Base-by-base conservation (phyloP, 2,329 filamentous ascomycete genomes). In the Trichophyton schoenleinii region DNA sequence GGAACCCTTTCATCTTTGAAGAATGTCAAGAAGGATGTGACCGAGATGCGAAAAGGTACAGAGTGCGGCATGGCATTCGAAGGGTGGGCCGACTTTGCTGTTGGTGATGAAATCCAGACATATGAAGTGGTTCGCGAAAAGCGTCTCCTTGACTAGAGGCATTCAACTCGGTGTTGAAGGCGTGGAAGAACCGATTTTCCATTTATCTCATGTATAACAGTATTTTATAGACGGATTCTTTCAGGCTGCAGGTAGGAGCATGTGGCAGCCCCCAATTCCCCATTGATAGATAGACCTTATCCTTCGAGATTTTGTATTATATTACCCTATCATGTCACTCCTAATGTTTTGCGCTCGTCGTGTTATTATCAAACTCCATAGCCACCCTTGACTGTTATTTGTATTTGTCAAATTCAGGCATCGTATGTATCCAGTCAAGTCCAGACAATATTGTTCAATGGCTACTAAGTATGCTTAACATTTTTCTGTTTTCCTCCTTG, bases 21-120 rank as follows among this genome's bases (percentile, higher is more conserved):
- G 77, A 88, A 95, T 69, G 84, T 88, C 72, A 96, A 97, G 80
- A 95, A 95, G 72, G 89, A 96, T 66, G 88, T 94, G 34, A 78
- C 79, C 53, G 89, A 96, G 70, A 94, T 95, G 85, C 85, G 85
- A 68, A 97, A 95, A 75, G 91, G 91, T 62, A 84, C 82, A n/a
- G 94, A 99, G 74, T 99, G 94, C 69, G 94, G 94, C 66, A 86
- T 99, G 66, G 85, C 84, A 59, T 92, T 99, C 69, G 84, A 87
- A 2, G 81, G 80, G 36, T 99, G 90, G 84, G 80, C 87, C 57
- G 87, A 84, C 22, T 87, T 97, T 71, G 73, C 86, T 69, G 79
- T 84, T 13, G 94, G 92, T 31, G 94, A 99, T 75, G 83, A 87
- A 72, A 82, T 99, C 64, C 94, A 97, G 77, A 86, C 85, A 38